Base-by-base conservation (phyloP, 2,329 filamentous ascomycete genomes). In the Colletotrichum chrysophilum region DNA sequence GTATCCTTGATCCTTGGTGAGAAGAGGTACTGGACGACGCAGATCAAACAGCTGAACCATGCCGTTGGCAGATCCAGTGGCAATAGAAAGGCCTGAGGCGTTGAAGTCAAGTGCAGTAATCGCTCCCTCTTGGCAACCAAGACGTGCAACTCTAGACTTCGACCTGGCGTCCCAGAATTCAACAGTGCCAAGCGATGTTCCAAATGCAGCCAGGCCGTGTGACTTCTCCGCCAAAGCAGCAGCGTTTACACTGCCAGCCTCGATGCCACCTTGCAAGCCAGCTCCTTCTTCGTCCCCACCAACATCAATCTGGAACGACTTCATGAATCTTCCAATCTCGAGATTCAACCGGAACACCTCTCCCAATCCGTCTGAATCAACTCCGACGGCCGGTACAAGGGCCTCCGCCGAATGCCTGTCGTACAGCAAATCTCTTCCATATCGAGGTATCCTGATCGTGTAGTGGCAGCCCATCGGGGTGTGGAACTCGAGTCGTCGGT, bases 151-250 rank as follows among this genome's bases (percentile, higher is more conserved):
- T 73, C 95, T 90, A 70, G 93, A 94, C 82, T 95, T 94, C 34
- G 94, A 96, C 75, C 97, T 91, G 1, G 96, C 91, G 82, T 99
- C 97, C 95, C 96, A 99, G 81, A 98, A 96, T 83, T 99, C 97
- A 30, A 98, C 95, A 1, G 96, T 98, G n/a, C 97, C 96, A 72
- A 97, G 88, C 4, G 95, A 96, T 2, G 97, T 99, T 68, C 97
- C 97, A 80, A 99, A 99, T 1, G 96, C 96, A 38, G 96, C 89
- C 6, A 99, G 88, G 72, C 97, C 97, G 83, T 99, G 97, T 64
- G 94, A 96, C 55, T 93, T 91, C 82, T 98, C 95, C 4, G 97
- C 97, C 76, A 98, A 92, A 4, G 96, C 94, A 14, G 93, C 96
- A 9, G 93, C 93, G 82, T 98, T 98, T 68, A 98, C 96, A 66